Base-by-base conservation (phyloP, 495 filamentous ascomycete genomes). In the Copromyces sp. region DNA sequence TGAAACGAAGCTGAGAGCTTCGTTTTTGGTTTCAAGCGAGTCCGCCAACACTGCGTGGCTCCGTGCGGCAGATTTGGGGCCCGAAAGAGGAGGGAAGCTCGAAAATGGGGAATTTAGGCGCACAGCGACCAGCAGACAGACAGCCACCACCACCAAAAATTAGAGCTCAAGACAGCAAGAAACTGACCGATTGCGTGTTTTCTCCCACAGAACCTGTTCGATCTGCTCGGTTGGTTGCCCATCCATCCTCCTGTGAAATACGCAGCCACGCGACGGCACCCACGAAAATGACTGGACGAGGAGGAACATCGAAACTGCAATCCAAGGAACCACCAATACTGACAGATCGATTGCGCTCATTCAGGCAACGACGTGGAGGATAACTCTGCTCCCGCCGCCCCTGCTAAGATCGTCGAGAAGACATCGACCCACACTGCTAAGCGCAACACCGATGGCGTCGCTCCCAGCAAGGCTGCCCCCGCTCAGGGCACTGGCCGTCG, bases 351-450 rank as follows among this genome's bases (percentile, higher is more conserved):
- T 72, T 77, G 75, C 76, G 7, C 12, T 29, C 53, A 61, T 61
- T 16, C 53, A 87, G 97, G 97, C 85, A 93, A 96, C 83, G 90
- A 92, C 81, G 93, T 94, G 82, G 90, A 91, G 80, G 94, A 94
- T 83, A 90, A 91, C 77, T 91, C 92, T 82, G 87, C 88, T 79
- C 89, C 92, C 76, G 85, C 89, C 77, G 90, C 92, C 78, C 94
- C 94, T 79, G 88, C 92, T 68, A 92, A 92, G 86, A 91, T 93
- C 77, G 85, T 94, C 77, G 96, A 98, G 83, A 95, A 92, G 87
- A 90, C 92, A 73, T 85, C 87, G 71, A 85, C 89, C 75, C 90
- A 94, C 79, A 86, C 88, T 75, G 90, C 89, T 84, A 98, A 98
- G 91, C 93, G 93, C 84, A 96, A 97, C 84, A 90, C 87, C 81